Base-by-base conservation (phyloP, 192 early-diverging fungal species). In the Paraglomus brasilianum region DNA sequence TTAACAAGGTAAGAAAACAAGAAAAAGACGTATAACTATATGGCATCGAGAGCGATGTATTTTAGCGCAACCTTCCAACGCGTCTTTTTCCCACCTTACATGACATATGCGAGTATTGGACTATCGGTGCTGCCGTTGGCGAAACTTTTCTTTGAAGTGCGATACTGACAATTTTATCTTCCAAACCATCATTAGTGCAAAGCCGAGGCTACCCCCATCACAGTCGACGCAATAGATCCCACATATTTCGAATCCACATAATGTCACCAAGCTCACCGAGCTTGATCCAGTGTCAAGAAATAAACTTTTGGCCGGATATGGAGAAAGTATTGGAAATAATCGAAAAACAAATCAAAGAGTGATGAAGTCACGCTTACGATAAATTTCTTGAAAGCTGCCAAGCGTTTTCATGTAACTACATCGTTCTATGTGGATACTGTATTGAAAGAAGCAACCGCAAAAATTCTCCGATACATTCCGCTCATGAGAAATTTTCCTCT, bases 291-390 rank as follows among this genome's bases (percentile, higher is more conserved):
- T 19, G 90, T 53, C 95, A 98, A 80, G 98, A 99, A 78, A 96
- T 99, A 79, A 96, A 96, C 79, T 99, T 98, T 77, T 99, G 98
- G 98, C 81, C 96, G 40, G 90, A 89, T 58, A 95, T 99, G 94
- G 98, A 99, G 77, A 82, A 88, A 15, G 94, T 92, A 22, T 78
- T 99, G 50, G 89, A 91, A 67, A 85, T 89, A 60, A 95, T 99
- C 69, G 95, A 98, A 69, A 92, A 94, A 66, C 94, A 97, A 80
- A 79, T 99, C 41, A 92, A n/a, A 92, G 81, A 91, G 90, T 76
- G 94, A 96, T 60, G 87, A 91, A 77, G 86, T 93, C 75, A 87
- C 92, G 52, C 80, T 98, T 41, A 95, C 96, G 7, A 83, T 99
- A 66, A 95, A 96, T 45, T 88, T 98, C 49, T 82, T 99, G 69